Conservation (phyloP, 192 early-diverging fungal species). For the Backusella parvicylindrica region DNA sequence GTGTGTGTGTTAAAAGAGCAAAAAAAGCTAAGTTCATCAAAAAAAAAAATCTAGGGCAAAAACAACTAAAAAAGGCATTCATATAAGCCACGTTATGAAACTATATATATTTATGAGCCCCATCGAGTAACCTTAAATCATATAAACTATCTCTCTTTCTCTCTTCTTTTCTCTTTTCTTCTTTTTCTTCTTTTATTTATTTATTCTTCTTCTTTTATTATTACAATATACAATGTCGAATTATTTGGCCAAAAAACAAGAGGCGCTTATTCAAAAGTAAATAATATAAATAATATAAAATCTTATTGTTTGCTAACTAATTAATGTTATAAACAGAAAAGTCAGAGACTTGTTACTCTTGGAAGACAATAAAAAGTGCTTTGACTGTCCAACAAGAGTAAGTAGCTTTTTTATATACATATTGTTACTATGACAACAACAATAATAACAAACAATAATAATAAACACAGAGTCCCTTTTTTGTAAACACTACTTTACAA, state of each 20-base stretch:
- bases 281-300: not conserved
- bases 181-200: not conserved
- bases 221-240: conserved; percentile 28
- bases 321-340: conserved; percentile 28
- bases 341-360: not conserved
- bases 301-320: conserved; percentile 9
- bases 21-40: not conserved
- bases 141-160: not conserved
- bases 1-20: not conserved
- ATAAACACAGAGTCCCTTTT: conserved; percentile 40
- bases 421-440: not conserved
- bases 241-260: conserved; percentile 36
- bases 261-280: conserved; percentile 26
- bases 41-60: not conserved
- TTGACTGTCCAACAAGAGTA: conserved; percentile 49
- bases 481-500: conserved; percentile 45
- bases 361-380: conserved; percentile 48
- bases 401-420: not conserved
- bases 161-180: not conserved
- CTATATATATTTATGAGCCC: not conserved
- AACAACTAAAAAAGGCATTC: not conserved
- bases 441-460: not conserved
- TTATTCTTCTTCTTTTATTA: not conserved
- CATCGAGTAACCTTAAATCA: not conserved
- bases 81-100: conserved; percentile 6